Percentiles rank a stretch among this genome's conserved stretches.
These are phyloP conservation scores for Trichoderma reesei DNA, from an alignment of 495 filamentous ascomycete species.

Conservation along the genomic window DNA sequence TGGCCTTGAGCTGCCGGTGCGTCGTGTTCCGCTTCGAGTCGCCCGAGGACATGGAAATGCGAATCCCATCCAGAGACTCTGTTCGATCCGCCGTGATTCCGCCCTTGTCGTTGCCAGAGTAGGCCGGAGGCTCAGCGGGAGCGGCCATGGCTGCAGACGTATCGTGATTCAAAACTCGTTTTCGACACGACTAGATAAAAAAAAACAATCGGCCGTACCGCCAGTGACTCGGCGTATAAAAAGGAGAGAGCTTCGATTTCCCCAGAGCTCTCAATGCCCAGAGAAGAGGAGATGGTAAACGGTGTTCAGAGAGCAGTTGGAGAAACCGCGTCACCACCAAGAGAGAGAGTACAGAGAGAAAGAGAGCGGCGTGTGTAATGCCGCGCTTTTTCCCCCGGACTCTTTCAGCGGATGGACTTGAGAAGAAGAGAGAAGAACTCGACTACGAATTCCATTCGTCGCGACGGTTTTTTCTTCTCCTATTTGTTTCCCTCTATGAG, in stretches of 20 bases:
- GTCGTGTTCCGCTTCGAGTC: constrained; percentile 20
- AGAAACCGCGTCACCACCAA: background rate
- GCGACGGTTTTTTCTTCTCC: constrained; percentile 1
- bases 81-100: constrained; percentile 4
- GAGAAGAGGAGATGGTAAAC: too few species aligned
- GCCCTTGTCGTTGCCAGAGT: constrained; percentile 8
- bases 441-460: constrained; percentile 28
- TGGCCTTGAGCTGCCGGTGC: constrained; percentile 36
- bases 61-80: background rate
- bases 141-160: background rate
- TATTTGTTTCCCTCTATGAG: too few species aligned
- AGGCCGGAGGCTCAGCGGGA: background rate
- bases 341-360: constrained; percentile 10
- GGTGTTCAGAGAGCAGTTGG: too few species aligned
- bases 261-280: too few species aligned
- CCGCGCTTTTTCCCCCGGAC: too few species aligned
- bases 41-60: constrained; percentile 8
- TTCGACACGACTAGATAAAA: background rate
- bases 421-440: constrained; percentile 37
- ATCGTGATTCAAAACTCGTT: too few species aligned
- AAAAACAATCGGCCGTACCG: too few species aligned
- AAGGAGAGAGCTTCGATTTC: too few species aligned
- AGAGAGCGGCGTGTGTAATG: background rate
- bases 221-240: too few species aligned
- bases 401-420: constrained; percentile 26